Evolutionary conservation across 2,329 filamentous ascomycete species (phyloP), one percentile per base, ranked within the genome.

Genomic region (Epicoccum nigrum): DNA sequence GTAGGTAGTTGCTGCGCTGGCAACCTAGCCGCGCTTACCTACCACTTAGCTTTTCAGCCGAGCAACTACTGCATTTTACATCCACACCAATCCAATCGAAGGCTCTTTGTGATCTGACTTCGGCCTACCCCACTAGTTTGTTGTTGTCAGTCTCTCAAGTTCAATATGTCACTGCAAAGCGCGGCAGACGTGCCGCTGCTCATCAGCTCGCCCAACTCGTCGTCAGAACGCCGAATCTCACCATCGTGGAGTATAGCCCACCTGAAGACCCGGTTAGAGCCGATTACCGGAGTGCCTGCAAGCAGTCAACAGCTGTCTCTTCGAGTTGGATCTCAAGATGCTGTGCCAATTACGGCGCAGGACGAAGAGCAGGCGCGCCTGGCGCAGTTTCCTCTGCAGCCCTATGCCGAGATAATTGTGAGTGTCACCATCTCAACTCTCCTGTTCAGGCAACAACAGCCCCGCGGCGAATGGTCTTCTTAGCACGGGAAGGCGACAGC

Each of bases 261-360:
- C 65, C 82, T 97, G 65, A 96, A 93, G 77, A 77, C 81, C 45
- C 95, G 94, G 74, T 86, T 99, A 43, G 93, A 97, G 75, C 88
- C 91, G 55, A 87, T 97, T 75, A 97, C 93, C 2, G 94, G 94
- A 55, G 86, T 97, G 30, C 93, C 94, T 13, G 89, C 92, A 9
- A 83, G 82, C 23, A 86, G 82, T 54, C 94, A 97, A 74, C 84
- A 80, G 56, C 82, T 99, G 55, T 86, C 80, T 23, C 79, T 97
- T 69, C 89, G 87, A 70, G 78, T 86, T 13, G 79, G 82, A 20
- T 82, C 82, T 27, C 81, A 85, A 63, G 81, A 86, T 57, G 79
- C 80, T 55, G 80, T 90, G 59, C 74, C 86, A 44, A 79, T 95
- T 63, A 81, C 86, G 65, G 86, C 86, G 35, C 77, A 81, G 31